phyloP scores from a whole-genome alignment of 2,329 filamentous ascomycete species.

The Capronia epimyces region DNA sequence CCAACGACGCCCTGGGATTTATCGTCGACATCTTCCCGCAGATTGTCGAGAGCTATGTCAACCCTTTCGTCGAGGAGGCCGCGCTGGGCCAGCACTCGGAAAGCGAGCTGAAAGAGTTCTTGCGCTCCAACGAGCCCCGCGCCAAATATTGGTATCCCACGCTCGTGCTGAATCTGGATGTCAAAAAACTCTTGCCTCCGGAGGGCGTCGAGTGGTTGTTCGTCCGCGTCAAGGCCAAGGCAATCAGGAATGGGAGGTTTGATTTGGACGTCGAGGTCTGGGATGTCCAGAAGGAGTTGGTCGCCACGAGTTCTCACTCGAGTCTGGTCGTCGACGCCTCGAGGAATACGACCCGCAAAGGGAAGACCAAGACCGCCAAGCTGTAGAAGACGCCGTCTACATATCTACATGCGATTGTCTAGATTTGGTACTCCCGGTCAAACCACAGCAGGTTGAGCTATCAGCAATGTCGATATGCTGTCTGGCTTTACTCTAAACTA shows the following conservation, averaged over 20 bases:
- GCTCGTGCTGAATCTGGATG: conserved; percentile 66
- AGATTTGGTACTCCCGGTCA: no score
- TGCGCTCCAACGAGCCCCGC: conserved; percentile 27
- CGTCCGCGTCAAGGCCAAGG: conserved; percentile 59
- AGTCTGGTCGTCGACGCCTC: conserved; percentile 58
- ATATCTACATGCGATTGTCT: no score
- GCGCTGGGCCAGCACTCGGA: conserved; percentile 35
- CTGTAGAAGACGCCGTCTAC: background rate
- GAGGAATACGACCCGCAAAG: conserved; percentile 47
- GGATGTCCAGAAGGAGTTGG: conserved; percentile 59
- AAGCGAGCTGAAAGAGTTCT: conserved; percentile 31
- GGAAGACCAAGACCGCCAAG: conserved; percentile 10
- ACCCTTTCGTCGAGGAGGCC: conserved; percentile 26
- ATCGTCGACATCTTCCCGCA: conserved; percentile 65
- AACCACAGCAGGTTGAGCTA: no score
- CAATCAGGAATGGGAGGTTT: conserved; percentile 64
- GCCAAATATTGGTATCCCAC: conserved; percentile 68
- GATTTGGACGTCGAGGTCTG: conserved; percentile 67
- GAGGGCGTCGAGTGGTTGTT: conserved; percentile 69
- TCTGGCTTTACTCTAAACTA: no score
- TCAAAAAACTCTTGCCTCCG: conserved; percentile 64
- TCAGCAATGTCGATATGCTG: no score
- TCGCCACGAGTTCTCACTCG: conserved; percentile 65
- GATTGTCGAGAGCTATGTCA: conserved; percentile 52
- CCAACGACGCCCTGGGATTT: conserved; percentile 58